Evolutionary conservation across 345 rosid species (phyloP).

Genomic region (Draba incana): DNA sequence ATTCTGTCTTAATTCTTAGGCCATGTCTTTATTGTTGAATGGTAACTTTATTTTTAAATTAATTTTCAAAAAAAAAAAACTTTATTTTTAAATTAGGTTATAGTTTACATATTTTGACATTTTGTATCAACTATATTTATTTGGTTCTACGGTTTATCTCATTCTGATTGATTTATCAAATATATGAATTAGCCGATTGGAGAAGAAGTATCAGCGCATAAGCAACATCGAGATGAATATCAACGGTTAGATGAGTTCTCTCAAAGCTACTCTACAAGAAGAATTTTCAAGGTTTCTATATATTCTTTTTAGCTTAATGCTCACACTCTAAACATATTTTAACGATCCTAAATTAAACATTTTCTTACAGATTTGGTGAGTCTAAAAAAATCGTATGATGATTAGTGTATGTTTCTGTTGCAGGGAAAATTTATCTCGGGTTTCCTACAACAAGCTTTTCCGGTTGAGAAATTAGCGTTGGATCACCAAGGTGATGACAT

Average conservation of each 20-base stretch:
- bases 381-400: neutral
- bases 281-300: conserved; percentile 19
- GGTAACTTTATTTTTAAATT: neutral
- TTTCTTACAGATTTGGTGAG: neutral
- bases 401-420: conserved; percentile 5
- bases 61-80: no score
- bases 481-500: conserved; percentile 21
- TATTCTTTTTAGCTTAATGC: neutral
- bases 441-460: conserved; percentile 27
- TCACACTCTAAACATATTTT: neutral
- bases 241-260: conserved; percentile 26
- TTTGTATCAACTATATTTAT: neutral
- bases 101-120: neutral
- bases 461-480: conserved; percentile 27
- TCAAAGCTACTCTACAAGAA: conserved; percentile 30
- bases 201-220: conserved; percentile 21
- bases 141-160: neutral
- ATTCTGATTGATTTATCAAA: neutral
- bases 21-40: neutral
- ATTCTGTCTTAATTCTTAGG: neutral
- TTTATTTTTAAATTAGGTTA: neutral
- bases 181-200: conserved; percentile 4
- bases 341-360: neutral
- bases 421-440: conserved; percentile 28
- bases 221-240: conserved; percentile 19